These are phyloP conservation scores for Colletotrichum musae DNA, from an alignment of 2,329 filamentous ascomycete genomes.

Conservation along the genomic window DNA sequence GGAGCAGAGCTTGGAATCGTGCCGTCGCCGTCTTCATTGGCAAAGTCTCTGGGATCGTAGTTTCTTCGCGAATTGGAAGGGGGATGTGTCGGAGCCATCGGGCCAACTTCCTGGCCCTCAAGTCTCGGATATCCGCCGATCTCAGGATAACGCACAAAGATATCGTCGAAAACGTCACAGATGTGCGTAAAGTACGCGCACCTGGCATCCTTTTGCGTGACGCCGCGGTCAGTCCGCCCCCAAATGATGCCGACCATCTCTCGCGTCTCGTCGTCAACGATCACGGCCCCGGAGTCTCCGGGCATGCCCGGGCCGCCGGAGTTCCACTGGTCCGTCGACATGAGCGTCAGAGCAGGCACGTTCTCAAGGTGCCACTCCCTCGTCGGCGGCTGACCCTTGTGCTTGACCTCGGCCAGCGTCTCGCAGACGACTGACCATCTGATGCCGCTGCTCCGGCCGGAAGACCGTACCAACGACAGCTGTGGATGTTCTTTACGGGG, in stretches of 20 bases:
- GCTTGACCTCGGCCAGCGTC: conserved; percentile 1
- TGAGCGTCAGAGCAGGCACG: background rate
- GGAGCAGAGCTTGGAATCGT: no score
- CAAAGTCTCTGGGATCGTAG: background rate
- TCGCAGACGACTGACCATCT: conserved; percentile 17
- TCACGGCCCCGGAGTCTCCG: conserved; percentile 17
- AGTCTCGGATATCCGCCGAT: background rate
- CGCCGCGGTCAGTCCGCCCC: conserved; percentile 12
- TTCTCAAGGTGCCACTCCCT: conserved; percentile 23
- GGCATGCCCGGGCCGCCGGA: background rate
- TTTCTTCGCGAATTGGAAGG: background rate
- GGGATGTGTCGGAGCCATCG: background rate
- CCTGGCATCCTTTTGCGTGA: background rate
- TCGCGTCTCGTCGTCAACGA: background rate
- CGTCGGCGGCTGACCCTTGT: background rate
- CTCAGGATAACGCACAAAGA: background rate
- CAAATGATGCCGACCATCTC: conserved; percentile 11
- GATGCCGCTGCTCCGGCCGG: conserved; percentile 10
- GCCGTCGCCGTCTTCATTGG: no score
- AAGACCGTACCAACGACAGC: background rate
- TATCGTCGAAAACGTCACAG: conserved; percentile 20
- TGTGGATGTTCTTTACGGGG: background rate
- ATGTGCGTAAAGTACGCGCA: conserved; percentile 21
- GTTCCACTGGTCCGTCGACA: conserved; percentile 3
- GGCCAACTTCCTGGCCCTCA: background rate